phyloP scores from a whole-genome alignment of 495 filamentous ascomycete species.

The Lineolata rhizophorae region DNA sequence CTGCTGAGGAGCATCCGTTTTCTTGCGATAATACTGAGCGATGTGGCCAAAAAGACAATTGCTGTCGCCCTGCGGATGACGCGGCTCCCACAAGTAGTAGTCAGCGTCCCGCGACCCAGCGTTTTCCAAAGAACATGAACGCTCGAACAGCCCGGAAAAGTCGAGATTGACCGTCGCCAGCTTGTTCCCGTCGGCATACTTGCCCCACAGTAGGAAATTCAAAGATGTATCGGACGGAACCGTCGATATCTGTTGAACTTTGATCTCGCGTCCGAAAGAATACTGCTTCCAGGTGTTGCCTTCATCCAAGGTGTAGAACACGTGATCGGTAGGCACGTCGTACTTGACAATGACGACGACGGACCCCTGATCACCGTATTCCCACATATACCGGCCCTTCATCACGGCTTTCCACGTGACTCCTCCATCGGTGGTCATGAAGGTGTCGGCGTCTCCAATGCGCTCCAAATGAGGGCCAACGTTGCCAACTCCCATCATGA shows the following conservation, averaged over 20 bases:
- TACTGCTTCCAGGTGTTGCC: constrained; percentile 56
- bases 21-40: constrained; percentile 80
- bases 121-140: constrained; percentile 40
- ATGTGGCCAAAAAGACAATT: constrained; percentile 86
- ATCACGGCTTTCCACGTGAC: constrained; percentile 64
- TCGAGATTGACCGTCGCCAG: constrained; percentile 61
- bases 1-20: constrained; percentile 29
- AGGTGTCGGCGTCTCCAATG: constrained; percentile 53
- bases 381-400: constrained; percentile 76
- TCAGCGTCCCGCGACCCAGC: constrained; percentile 34
- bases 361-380: constrained; percentile 83
- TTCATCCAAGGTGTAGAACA: constrained; percentile 62
- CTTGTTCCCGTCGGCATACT: constrained; percentile 22
- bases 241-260: constrained; percentile 60
- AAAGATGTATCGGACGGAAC: constrained; percentile 71
- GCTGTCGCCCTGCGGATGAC: constrained; percentile 46
- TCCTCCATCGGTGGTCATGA: constrained; percentile 74
- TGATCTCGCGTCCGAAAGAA: constrained; percentile 45
- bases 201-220: constrained; percentile 79
- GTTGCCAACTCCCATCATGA: constrained; percentile 84
- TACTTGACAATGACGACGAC: constrained; percentile 66
- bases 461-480: constrained; percentile 47
- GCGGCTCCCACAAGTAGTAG: constrained; percentile 68
- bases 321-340: constrained; percentile 33
- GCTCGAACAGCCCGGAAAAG: constrained; percentile 57